phyloP scores from a whole-genome alignment of 495 filamentous ascomycete genomes.

The Sordaria brevicollis region DNA sequence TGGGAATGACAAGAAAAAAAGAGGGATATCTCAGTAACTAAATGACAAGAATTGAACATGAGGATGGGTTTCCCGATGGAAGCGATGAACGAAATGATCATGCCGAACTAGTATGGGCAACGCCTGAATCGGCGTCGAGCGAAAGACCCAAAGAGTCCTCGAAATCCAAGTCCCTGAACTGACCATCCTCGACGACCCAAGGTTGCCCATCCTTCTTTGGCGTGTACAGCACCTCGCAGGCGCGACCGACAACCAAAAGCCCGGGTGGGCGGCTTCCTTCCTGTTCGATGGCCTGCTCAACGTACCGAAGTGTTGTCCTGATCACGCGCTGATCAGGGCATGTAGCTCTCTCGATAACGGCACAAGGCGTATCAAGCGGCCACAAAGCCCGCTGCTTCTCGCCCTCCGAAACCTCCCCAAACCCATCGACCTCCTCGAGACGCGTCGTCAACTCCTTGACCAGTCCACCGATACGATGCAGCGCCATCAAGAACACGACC shows the following conservation, averaged over 20 bases:
- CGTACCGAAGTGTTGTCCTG: constrained; percentile 67
- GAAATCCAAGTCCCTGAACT: constrained; percentile 55
- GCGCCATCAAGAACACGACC: constrained; percentile 90
- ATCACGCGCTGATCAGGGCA: constrained; percentile 93
- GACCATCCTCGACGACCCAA: constrained; percentile 84
- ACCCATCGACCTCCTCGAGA: constrained; percentile 8
- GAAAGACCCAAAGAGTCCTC: constrained; percentile 5
- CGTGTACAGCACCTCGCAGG: constrained; percentile 66
- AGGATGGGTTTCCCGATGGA: background rate
- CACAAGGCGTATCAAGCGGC: constrained; percentile 63
- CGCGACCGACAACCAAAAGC: constrained; percentile 74
- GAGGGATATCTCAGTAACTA: background rate
- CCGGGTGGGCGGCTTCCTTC: constrained; percentile 86
- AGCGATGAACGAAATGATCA: background rate
- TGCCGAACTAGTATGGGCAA: background rate
- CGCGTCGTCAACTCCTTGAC: constrained; percentile 50
- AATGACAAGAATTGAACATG: background rate
- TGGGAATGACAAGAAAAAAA: background rate
- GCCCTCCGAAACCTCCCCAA: constrained; percentile 5
- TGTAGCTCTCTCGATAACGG: constrained; percentile 86
- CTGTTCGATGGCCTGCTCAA: constrained; percentile 75
- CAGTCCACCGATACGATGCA: constrained; percentile 71
- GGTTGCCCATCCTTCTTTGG: constrained; percentile 37
- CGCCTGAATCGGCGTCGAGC: background rate
- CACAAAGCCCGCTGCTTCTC: constrained; percentile 26